Percentiles rank a stretch among this genome's conserved stretches.
Conservation (phyloP, 2,329 filamentous ascomycete genomes). For the Fusarium stilboides region DNA sequence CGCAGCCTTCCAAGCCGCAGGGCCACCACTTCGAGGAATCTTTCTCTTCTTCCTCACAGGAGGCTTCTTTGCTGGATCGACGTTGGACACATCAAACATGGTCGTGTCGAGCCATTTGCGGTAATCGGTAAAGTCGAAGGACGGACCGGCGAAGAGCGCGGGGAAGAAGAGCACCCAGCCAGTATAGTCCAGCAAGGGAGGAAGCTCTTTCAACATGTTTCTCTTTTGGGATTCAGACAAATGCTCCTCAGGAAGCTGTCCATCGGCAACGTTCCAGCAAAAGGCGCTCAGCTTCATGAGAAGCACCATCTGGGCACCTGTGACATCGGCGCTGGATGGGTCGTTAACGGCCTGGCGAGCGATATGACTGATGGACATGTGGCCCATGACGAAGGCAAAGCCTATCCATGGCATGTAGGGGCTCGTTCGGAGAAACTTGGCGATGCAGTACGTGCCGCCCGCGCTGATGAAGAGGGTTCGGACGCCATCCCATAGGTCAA, state of each 20-base stretch:
- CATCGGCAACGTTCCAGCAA: slow-evolving; percentile 98
- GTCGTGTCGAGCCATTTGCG: slow-evolving; percentile 91
- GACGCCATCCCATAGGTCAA: slow-evolving; percentile 90
- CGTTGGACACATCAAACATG: slow-evolving; percentile 88
- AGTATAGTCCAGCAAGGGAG: slow-evolving; percentile 82
- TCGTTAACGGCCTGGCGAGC: slow-evolving; percentile 80
- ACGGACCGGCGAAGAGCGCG: slow-evolving; percentile 87
- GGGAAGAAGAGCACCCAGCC: slow-evolving; percentile 98
- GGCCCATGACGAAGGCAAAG: slow-evolving; percentile 94
- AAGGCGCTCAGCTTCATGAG: slow-evolving; percentile 98
- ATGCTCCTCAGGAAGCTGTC: slow-evolving; percentile 81
- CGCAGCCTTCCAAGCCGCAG: slow-evolving; percentile 82
- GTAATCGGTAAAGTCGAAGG: slow-evolving; percentile 96
- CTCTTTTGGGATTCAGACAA: slow-evolving; percentile 92
- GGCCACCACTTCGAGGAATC: slow-evolving; percentile 91
- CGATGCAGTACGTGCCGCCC: slow-evolving; percentile 84
- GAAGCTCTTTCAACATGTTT: slow-evolving; percentile 81
- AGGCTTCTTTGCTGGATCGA: slow-evolving; percentile 88
- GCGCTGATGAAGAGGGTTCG: slow-evolving; percentile 85
- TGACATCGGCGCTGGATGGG: slow-evolving; percentile 84
- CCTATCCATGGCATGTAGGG: slow-evolving; percentile 98
- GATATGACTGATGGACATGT: slow-evolving; percentile 94
- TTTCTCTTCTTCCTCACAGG: slow-evolving; percentile 90
- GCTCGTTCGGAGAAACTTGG: slow-evolving; percentile 81
- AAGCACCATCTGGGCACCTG: slow-evolving; percentile 96